A percentile compares a stretch with the other conserved stretches of the same genome.
Conservation (phyloP, 2,329 filamentous ascomycete species). For the Colletotrichum brevisporum region DNA sequence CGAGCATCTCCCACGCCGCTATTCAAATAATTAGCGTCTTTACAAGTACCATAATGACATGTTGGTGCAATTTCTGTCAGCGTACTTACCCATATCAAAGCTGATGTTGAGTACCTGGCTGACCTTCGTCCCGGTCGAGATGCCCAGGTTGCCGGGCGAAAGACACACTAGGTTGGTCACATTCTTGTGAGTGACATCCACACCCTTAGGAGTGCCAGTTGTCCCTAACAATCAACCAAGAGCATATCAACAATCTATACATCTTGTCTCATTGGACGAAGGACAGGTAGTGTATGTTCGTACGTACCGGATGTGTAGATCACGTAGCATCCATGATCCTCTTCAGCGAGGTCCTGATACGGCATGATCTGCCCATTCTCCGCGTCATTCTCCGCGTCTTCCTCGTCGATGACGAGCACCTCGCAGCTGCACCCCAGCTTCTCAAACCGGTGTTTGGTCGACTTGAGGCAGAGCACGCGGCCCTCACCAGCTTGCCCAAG, state of each 20-base stretch:
- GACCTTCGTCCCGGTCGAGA: slow-evolving; percentile 64
- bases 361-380: slow-evolving; percentile 21
- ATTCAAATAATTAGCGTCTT: slow-evolving; percentile 6
- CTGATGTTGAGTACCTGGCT: slow-evolving; percentile 70
- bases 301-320: slow-evolving; percentile 67
- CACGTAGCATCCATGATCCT: slow-evolving; percentile 60
- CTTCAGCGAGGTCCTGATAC: slow-evolving; percentile 47
- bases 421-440: slow-evolving; percentile 3
- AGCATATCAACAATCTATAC: neutral
- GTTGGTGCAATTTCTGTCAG: too few species aligned
- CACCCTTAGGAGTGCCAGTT: slow-evolving; percentile 71
- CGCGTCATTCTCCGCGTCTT: slow-evolving; percentile 1
- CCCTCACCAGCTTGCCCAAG: slow-evolving; percentile 59
- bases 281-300: slow-evolving; percentile 38
- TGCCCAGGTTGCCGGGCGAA: slow-evolving; percentile 56
- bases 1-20: slow-evolving; percentile 73
- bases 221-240: slow-evolving; percentile 49
- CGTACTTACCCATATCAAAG: slow-evolving; percentile 72
- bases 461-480: slow-evolving; percentile 62
- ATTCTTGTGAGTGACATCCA: slow-evolving; percentile 65
- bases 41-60: too few species aligned
- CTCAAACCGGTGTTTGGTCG: slow-evolving; percentile 26
- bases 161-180: slow-evolving; percentile 34
- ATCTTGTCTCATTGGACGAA: neutral
- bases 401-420: slow-evolving; percentile 27